Evolutionary conservation across 495 filamentous ascomycete species (phyloP).

Genomic region (Penicillium longicatenatum): DNA sequence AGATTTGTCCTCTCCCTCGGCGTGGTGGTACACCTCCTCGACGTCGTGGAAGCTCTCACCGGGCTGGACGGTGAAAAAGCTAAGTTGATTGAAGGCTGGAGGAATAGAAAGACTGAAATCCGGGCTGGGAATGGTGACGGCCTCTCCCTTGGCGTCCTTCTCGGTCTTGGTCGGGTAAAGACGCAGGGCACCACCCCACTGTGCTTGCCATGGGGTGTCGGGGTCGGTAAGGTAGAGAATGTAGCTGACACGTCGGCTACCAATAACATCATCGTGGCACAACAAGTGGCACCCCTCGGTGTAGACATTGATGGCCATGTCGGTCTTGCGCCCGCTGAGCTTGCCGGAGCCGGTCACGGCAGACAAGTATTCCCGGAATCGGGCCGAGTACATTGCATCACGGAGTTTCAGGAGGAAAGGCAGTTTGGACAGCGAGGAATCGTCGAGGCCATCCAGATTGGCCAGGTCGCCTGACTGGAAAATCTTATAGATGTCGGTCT

Average conservation of each 20-base stretch:
- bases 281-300: slow-evolving; percentile 93
- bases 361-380: slow-evolving; percentile 87
- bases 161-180: slow-evolving; percentile 79
- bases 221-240: slow-evolving; percentile 96
- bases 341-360: slow-evolving; percentile 80
- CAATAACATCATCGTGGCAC: slow-evolving; percentile 98
- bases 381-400: slow-evolving; percentile 87
- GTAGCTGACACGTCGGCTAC: slow-evolving; percentile 88
- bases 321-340: slow-evolving; percentile 90
- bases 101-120: slow-evolving; percentile 78
- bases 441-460: slow-evolving; percentile 91
- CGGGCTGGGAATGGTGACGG: slow-evolving; percentile 72
- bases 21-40: slow-evolving; percentile 87
- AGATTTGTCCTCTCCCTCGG: slow-evolving; percentile 61
- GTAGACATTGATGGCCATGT: slow-evolving; percentile 99
- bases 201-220: slow-evolving; percentile 83
- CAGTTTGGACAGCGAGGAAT: slow-evolving; percentile 75
- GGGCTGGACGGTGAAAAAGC: slow-evolving; percentile 97
- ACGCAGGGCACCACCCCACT: slow-evolving; percentile 93
- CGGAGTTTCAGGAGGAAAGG: slow-evolving; percentile 84
- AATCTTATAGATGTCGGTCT: slow-evolving; percentile 99
- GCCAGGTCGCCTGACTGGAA: slow-evolving; percentile 97
- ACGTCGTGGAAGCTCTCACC: slow-evolving; percentile 98
- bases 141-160: slow-evolving; percentile 63
- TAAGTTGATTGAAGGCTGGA: slow-evolving; percentile 94